Conservation (phyloP, 306 rosid genomes). For the Geum urbanum region DNA sequence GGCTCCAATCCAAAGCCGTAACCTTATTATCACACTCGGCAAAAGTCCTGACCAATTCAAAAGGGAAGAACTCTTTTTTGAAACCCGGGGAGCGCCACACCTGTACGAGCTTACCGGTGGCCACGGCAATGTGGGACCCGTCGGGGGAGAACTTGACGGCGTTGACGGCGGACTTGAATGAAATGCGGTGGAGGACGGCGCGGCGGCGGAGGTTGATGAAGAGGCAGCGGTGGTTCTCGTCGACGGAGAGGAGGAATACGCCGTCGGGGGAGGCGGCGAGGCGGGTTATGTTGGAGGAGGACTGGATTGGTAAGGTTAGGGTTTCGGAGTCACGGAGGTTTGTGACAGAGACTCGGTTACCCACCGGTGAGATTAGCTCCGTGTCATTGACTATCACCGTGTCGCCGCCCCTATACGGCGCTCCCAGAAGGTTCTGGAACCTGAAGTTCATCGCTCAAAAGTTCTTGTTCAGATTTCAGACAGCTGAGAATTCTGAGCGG, state of each 20-base stretch:
- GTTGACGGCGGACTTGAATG: constrained; percentile 60
- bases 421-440: constrained; percentile 88
- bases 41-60: constrained; percentile 63
- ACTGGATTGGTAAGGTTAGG: constrained; percentile 62
- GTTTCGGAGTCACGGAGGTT: constrained; percentile 75
- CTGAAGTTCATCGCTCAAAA: constrained; percentile 60
- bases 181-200: constrained; percentile 69
- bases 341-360: constrained; percentile 73
- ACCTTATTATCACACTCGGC: constrained; percentile 58
- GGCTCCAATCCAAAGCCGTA: constrained; percentile 73
- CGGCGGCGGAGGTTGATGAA: constrained; percentile 89
- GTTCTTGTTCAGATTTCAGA: not conserved
- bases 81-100: constrained; percentile 88
- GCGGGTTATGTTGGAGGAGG: constrained; percentile 70
- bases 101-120: constrained; percentile 70
- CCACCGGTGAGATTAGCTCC: constrained; percentile 73
- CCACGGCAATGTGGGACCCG: constrained; percentile 61
- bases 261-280: constrained; percentile 81
- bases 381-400: constrained; percentile 54
- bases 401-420: constrained; percentile 95
- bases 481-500: not conserved
- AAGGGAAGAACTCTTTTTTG: constrained; percentile 56
- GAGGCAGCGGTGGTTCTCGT: constrained; percentile 66
- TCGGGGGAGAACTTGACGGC: constrained; percentile 64
- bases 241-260: constrained; percentile 67